phyloP scores from a whole-genome alignment of 2,329 filamentous ascomycete species.

The Diaporthe sp. region DNA sequence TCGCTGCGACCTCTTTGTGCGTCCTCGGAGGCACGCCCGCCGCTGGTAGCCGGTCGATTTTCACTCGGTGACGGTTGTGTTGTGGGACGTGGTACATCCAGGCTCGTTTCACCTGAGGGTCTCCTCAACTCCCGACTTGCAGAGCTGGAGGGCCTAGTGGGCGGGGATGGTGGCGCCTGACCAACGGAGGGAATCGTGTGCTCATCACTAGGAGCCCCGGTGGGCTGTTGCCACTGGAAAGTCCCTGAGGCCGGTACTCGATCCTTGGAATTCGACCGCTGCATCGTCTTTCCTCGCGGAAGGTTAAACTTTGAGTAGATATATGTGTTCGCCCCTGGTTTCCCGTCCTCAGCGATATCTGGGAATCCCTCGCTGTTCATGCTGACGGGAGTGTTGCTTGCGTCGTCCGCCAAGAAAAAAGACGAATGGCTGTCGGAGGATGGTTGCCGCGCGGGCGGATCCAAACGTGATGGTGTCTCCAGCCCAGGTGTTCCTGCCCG shows the following conservation, averaged over 20 bases:
- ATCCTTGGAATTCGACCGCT: constrained; percentile 75
- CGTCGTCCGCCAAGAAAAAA: constrained; percentile 74
- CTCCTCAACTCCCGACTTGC: constrained; percentile 54
- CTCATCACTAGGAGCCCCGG: constrained; percentile 55
- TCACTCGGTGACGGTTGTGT: constrained; percentile 60
- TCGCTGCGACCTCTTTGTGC: constrained; percentile 55
- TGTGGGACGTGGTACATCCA: constrained; percentile 58
- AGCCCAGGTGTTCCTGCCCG: constrained; percentile 70
- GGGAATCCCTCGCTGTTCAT: constrained; percentile 79
- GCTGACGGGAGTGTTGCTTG: constrained; percentile 77
- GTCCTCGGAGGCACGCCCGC: constrained; percentile 62
- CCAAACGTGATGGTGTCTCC: constrained; percentile 51
- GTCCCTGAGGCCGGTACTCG: constrained; percentile 67
- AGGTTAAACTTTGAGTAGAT: constrained; percentile 88
- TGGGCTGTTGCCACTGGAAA: constrained; percentile 74
- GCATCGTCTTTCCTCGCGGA: constrained; percentile 84
- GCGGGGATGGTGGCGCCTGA: constrained; percentile 72
- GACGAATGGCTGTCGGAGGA: constrained; percentile 78
- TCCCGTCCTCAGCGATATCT: constrained; percentile 64
- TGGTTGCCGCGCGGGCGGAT: constrained; percentile 72
- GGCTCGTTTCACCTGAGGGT: constrained; percentile 33
- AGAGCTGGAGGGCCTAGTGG: constrained; percentile 71
- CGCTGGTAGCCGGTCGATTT: constrained; percentile 61
- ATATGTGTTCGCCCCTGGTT: constrained; percentile 76
- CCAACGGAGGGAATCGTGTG: constrained; percentile 58